phyloP scores from a whole-genome alignment of 352 stramenopile species.

The Thalassiosira mediterranea region DNA sequence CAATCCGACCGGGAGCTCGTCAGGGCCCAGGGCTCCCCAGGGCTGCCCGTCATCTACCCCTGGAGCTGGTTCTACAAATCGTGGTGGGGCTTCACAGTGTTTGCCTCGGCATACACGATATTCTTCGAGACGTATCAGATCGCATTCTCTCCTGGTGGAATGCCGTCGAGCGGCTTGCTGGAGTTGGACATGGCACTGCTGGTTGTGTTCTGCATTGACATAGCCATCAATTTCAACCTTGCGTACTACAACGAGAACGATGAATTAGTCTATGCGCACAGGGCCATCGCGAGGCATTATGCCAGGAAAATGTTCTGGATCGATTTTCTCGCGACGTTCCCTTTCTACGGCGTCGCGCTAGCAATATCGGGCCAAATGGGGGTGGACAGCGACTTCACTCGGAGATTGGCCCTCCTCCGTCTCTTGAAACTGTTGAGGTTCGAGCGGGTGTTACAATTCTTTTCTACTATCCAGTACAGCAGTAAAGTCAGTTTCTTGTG shows the following conservation, averaged over 20 bases:
- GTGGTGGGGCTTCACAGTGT: conserved; percentile 44
- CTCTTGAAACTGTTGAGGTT: conserved; percentile 54
- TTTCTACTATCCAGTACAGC: conserved; percentile 55
- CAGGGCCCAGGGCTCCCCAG: neutral
- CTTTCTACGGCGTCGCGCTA: conserved; percentile 40
- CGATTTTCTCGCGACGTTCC: conserved; percentile 51
- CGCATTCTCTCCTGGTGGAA: conserved; percentile 37
- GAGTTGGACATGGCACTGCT: conserved; percentile 47
- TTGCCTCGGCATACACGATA: conserved; percentile 45
- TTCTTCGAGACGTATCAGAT: conserved; percentile 63
- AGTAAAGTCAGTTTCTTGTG: conserved; percentile 47
- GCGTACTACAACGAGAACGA: conserved; percentile 45
- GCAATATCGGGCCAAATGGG: conserved; percentile 29
- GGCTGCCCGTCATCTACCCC: conserved; percentile 6
- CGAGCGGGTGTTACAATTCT: conserved; percentile 50
- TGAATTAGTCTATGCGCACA: conserved; percentile 26
- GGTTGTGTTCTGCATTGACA: conserved; percentile 49
- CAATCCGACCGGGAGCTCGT: neutral
- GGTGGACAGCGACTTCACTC: conserved; percentile 4
- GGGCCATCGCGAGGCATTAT: conserved; percentile 48
- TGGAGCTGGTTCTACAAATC: conserved; percentile 12
- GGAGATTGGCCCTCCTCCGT: conserved; percentile 41
- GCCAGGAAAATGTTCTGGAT: conserved; percentile 50
- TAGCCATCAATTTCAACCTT: conserved; percentile 60
- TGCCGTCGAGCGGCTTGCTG: conserved; percentile 1